A percentile compares a stretch with the other conserved stretches of the same genome.
Evolutionary conservation across 169 alveolate species (phyloP).

Genomic region (Cytauxzoon felis): DNA sequence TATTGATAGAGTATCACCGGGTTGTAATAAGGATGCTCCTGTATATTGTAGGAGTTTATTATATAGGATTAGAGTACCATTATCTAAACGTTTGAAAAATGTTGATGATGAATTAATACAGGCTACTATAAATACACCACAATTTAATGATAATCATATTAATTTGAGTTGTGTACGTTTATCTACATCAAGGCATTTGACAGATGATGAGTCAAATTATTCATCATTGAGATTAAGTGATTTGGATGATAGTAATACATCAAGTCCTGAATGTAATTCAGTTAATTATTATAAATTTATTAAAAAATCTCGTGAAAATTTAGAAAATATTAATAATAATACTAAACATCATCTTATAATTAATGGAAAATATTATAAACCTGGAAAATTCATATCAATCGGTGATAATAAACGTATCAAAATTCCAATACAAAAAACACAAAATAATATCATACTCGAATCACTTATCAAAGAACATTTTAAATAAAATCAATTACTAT

Average conservation of each 20-base stretch:
- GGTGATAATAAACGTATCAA: no score
- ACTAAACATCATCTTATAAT: no score
- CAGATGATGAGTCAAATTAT: background rate
- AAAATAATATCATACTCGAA: no score
- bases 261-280: no score
- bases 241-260: background rate
- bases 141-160: background rate
- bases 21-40: conserved; percentile 24
- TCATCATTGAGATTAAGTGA: conserved; percentile 23
- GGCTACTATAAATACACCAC: conserved; percentile 1
- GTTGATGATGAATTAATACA: conserved; percentile 16
- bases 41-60: conserved; percentile 54
- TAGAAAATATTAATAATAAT: no score
- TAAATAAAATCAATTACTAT: no score
- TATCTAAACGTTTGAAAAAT: conserved; percentile 52
- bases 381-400: background rate
- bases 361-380: background rate
- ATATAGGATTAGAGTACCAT: conserved; percentile 52
- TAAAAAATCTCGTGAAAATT: no score
- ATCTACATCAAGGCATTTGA: background rate
- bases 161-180: conserved; percentile 40
- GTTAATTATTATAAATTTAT: no score
- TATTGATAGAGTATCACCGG: no score
- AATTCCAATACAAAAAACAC: no score
- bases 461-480: no score